A percentile compares a stretch with the other conserved stretches of the same genome.
Evolutionary conservation across 768 basidiomycete genomes (phyloP).

Genomic region (Lactarius tabidus): DNA sequence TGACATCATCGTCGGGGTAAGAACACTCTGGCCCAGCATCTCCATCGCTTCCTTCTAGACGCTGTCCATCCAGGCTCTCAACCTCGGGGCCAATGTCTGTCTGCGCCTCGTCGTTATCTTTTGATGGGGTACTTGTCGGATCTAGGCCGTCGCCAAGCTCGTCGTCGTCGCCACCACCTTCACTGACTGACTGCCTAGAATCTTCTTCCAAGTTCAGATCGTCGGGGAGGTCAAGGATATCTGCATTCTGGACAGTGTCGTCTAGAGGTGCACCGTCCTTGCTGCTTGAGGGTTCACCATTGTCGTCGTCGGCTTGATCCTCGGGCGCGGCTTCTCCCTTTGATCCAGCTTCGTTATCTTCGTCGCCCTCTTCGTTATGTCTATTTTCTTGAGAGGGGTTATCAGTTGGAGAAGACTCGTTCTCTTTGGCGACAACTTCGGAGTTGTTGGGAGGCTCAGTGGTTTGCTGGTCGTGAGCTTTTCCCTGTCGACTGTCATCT

Average conservation of each 20-base stretch:
- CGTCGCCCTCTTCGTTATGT: slow-evolving; percentile 30
- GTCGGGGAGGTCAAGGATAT: slow-evolving; percentile 87
- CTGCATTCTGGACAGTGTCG: slow-evolving; percentile 69
- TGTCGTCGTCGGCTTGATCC: slow-evolving; percentile 33
- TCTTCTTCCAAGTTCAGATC: slow-evolving; percentile 59
- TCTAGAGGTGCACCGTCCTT: slow-evolving; percentile 67
- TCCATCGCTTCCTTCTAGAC: slow-evolving; percentile 30
- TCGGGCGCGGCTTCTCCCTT: slow-evolving; percentile 33
- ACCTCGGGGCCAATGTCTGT: background rate
- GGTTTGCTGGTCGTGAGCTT: slow-evolving; percentile 59
- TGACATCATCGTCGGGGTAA: slow-evolving; percentile 38
- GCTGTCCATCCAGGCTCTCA: slow-evolving; percentile 8
- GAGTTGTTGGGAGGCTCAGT: slow-evolving; percentile 46
- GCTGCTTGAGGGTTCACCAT: slow-evolving; percentile 43
- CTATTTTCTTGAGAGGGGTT: slow-evolving; percentile 34
- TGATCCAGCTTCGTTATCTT: slow-evolving; percentile 30
- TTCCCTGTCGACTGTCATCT: slow-evolving; percentile 50
- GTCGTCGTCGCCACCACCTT: slow-evolving; percentile 33
- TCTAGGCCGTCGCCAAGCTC: slow-evolving; percentile 22
- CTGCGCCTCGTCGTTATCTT: slow-evolving; percentile 15
- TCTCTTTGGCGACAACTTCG: slow-evolving; percentile 80
- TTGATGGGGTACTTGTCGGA: slow-evolving; percentile 23
- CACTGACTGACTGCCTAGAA: slow-evolving; percentile 30
- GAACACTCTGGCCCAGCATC: slow-evolving; percentile 43
- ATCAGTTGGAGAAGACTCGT: slow-evolving; percentile 36